Evolutionary conservation across 257 asterid genomes (phyloP).

Genomic region (Nemophila menziesii): DNA sequence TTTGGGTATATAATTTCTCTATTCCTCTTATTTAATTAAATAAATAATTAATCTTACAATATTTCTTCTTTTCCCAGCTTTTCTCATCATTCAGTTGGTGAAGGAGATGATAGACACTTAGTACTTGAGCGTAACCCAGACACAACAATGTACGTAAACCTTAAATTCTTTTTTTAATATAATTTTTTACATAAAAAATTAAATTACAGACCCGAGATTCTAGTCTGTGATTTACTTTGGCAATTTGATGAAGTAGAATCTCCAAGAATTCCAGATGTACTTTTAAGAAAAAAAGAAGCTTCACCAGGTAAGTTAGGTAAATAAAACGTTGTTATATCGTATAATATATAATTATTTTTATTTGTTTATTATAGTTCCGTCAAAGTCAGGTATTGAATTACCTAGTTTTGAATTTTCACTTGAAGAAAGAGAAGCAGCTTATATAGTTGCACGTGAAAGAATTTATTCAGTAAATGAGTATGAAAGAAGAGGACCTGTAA

Average conservation of each 20-base stretch:
- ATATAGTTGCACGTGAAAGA: constrained; percentile 61
- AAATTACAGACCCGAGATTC: constrained; percentile 71
- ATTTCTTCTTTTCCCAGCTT: constrained; percentile 39
- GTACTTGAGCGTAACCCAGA: constrained; percentile 73
- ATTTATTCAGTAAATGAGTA: constrained; percentile 42
- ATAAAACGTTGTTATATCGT: constrained; percentile 1
- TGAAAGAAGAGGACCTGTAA: constrained; percentile 21
- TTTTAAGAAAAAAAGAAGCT: constrained; percentile 37
- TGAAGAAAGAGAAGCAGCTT: constrained; percentile 67
- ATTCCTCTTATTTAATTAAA: not conserved
- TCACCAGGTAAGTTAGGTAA: constrained; percentile 51
- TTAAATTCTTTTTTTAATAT: constrained; percentile 4
- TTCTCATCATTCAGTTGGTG: constrained; percentile 87
- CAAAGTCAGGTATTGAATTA: constrained; percentile 22
- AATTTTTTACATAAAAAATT: too few species aligned
- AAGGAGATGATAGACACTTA: constrained; percentile 75
- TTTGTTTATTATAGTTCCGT: constrained; percentile 5
- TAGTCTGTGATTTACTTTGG: constrained; percentile 66
- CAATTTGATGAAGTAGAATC: constrained; percentile 44
- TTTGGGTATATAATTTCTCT: constrained; percentile 48
- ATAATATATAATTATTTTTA: constrained; percentile 1
- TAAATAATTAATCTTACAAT: constrained; percentile 7
- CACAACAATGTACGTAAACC: constrained; percentile 59
- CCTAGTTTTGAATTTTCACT: constrained; percentile 33
- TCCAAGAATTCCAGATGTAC: constrained; percentile 30